Conservation (phyloP, 176 grass and related monocot species). For the Tillandsia fasciculata region DNA sequence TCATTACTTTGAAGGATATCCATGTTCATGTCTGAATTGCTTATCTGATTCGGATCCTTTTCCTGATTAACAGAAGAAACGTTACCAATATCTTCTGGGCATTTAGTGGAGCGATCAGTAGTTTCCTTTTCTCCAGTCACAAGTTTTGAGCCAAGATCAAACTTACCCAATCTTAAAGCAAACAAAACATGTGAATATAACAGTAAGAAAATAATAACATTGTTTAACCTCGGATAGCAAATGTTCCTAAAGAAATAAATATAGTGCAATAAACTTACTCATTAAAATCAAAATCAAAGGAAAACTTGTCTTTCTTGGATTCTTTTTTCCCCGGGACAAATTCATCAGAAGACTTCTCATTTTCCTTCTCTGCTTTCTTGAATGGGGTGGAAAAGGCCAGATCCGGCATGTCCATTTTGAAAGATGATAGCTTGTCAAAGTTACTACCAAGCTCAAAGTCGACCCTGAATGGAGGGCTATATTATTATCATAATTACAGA, state of each 20-base stretch:
- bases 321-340: constrained; percentile 45
- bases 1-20: constrained; percentile 26
- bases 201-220: constrained; percentile 1
- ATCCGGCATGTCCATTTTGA: constrained; percentile 83
- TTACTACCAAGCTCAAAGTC: constrained; percentile 81
- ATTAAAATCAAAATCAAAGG: constrained; percentile 89
- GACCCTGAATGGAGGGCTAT: constrained; percentile 38
- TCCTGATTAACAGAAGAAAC: constrained; percentile 23
- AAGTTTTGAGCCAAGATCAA: constrained; percentile 55
- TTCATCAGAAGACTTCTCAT: constrained; percentile 27
- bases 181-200: constrained; percentile 33
- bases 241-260: not conserved
- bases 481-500: not conserved
- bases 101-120: constrained; percentile 21
- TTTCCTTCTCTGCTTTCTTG: constrained; percentile 58
- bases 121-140: constrained; percentile 35
- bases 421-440: constrained; percentile 77
- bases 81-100: constrained; percentile 13
- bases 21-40: constrained; percentile 27
- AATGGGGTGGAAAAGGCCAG: constrained; percentile 69
- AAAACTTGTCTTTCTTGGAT: constrained; percentile 53
- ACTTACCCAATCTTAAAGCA: constrained; percentile 63
- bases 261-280: constrained; percentile 45
- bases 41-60: constrained; percentile 32
- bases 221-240: not conserved